Evolutionary conservation across 768 basidiomycete species (phyloP), one percentile per base, ranked within the genome.

Genomic region (Boletus sp.): DNA sequence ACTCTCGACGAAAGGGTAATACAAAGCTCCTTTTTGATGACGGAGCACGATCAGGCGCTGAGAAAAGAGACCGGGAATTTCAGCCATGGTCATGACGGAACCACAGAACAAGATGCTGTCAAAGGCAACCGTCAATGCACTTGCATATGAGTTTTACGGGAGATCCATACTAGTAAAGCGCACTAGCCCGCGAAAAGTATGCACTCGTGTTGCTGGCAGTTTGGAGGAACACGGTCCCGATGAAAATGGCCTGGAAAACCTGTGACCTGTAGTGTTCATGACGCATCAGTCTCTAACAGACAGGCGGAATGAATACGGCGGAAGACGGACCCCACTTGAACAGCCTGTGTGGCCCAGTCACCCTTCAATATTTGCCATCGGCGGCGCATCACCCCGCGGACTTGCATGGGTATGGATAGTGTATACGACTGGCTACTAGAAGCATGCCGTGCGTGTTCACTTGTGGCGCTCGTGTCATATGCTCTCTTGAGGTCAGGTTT

Each of bases 91-190:
- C 2, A 79, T 68, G 17, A 83, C 54, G 0, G 80, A 80, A 8
- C 77, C 70, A 61, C 83, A 85, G 8, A 88, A 74, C 57, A 46
- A 69, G 67, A 19, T 73, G 72, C 56, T 78, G 76, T 54, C 72
- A 71, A 41, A 76, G 1, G 15, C 1, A 49, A 30, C 10, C 40
- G 13, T 61, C 25, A 62, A 9, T 40, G 1, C 17, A 3, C 14
- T 19, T 50, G 19, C n/a, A 43, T 30, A 4, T 1, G n/a, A 21
- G 21, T 11, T 27, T 29, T 7, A 19, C 3, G 9, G 21, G 17
- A 34, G 17, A 35, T 33, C 71, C 81, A 33, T 65, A 85, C 80
- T 90, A 89, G 79, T 88, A 91, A 19, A 93, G 73, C 23, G 87
- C 76, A 71, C 89, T 84, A 38, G 88, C 88, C 19, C 90, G 81